These are phyloP conservation scores for Theileria orientalis DNA, from an alignment of 169 alveolate species.

Conservation along the genomic window DNA sequence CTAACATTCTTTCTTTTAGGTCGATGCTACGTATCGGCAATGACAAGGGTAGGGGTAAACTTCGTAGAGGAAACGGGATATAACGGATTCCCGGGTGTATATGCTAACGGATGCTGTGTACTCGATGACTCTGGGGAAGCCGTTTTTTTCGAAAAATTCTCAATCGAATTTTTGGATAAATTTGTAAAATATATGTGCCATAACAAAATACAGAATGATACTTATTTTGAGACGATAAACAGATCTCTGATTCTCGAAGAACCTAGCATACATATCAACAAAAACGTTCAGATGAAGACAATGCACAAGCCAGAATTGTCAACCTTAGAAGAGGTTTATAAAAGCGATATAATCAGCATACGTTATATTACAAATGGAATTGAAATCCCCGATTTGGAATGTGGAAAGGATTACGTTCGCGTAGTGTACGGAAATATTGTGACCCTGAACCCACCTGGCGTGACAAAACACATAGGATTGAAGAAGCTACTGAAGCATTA, in stretches of 20 bases:
- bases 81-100: too few species aligned
- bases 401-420: not conserved
- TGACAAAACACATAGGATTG: not conserved
- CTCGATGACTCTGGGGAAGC: conserved; percentile 2
- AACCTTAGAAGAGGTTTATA: not conserved
- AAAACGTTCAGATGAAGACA: too few species aligned
- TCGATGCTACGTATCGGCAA: not conserved
- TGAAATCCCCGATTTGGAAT: not conserved
- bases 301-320: not conserved
- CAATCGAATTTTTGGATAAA: not conserved
- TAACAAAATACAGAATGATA: not conserved
- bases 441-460: not conserved
- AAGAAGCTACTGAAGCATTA: not conserved
- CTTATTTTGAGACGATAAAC: not conserved
- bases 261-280: conserved; percentile 30
- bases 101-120: conserved; percentile 7
- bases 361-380: not conserved
- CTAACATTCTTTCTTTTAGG: not conserved
- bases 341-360: not conserved
- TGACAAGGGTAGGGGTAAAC: not conserved
- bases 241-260: too few species aligned
- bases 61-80: not conserved
- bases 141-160: conserved; percentile 2
- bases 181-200: not conserved
- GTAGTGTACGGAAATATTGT: not conserved